These are phyloP conservation scores for Neophaeococcomyces mojaviensis DNA, from an alignment of 2,329 filamentous ascomycete species.

Conservation along the genomic window DNA sequence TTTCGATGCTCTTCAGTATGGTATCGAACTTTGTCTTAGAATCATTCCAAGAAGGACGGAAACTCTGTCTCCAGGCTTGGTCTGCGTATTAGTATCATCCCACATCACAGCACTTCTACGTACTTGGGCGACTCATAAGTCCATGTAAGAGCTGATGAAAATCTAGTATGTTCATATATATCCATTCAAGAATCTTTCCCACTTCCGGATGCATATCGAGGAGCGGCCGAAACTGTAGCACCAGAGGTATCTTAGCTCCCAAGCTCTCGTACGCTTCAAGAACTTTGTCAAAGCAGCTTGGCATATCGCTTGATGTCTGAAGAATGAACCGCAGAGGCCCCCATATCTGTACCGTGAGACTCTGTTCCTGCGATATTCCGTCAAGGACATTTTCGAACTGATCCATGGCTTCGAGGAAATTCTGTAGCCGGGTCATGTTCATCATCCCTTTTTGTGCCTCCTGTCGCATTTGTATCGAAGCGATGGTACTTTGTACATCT, in stretches of 20 bases:
- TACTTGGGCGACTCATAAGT: conserved; percentile 20
- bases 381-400: too few relatives aligned
- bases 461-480: conserved; percentile 9
- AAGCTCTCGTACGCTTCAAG: conserved; percentile 20
- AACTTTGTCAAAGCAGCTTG: conserved; percentile 15
- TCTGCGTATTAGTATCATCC: neutral
- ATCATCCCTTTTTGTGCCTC: conserved; percentile 8
- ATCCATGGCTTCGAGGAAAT: conserved; percentile 24
- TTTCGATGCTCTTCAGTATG: conserved; percentile 19
- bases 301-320: conserved; percentile 11
- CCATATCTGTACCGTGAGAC: conserved; percentile 25
- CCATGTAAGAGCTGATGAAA: conserved; percentile 17
- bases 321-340: conserved; percentile 21
- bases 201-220: conserved; percentile 17
- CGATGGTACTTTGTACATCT: conserved; percentile 4
- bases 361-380: conserved; percentile 19
- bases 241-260: conserved; percentile 20
- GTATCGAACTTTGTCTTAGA: conserved; percentile 15
- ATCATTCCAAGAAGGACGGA: conserved; percentile 23
- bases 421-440: conserved; percentile 20
- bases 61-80: conserved; percentile 25
- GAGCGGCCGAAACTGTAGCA: conserved; percentile 19
- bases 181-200: conserved; percentile 10
- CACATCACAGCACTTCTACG: conserved; percentile 1
- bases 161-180: conserved; percentile 20